Evolutionary conservation across 257 asterid genomes (phyloP).

Genomic region (Echites panduratus): DNA sequence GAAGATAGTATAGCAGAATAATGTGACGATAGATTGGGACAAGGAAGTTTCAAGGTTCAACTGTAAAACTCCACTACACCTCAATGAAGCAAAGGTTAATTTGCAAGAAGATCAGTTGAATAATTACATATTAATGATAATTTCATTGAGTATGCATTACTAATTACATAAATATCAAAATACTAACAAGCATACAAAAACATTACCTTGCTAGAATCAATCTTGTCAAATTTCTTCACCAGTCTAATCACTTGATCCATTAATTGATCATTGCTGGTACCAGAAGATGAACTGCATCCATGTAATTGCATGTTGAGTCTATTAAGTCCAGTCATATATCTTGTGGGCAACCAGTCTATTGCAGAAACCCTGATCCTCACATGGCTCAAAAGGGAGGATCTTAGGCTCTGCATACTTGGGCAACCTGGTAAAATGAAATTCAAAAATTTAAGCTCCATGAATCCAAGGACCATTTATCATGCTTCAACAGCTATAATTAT

Average conservation of each 20-base stretch:
- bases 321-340: constrained; percentile 16
- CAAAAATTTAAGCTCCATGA: neutral
- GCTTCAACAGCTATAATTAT: neutral
- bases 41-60: neutral
- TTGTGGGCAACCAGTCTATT: constrained; percentile 17
- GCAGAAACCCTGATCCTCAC: constrained; percentile 38
- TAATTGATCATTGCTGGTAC: constrained; percentile 34
- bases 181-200: neutral
- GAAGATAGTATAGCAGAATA: neutral
- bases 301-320: constrained; percentile 26
- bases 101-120: neutral
- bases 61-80: neutral
- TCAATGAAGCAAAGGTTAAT: neutral
- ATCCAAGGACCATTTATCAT: neutral
- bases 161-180: neutral
- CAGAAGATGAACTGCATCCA: constrained; percentile 28
- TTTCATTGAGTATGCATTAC: neutral
- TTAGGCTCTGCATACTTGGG: constrained; percentile 30
- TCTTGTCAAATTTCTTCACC: constrained; percentile 59
- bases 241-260: constrained; percentile 45
- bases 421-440: neutral
- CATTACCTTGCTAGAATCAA: constrained; percentile 49
- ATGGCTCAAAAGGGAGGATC: constrained; percentile 39
- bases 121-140: neutral
- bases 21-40: neutral